Percentiles rank a stretch among this genome's conserved stretches.
These are phyloP conservation scores for Macadamia integrifolia DNA, from an alignment of 164 flowering plant genomes.

Conservation along the genomic window DNA sequence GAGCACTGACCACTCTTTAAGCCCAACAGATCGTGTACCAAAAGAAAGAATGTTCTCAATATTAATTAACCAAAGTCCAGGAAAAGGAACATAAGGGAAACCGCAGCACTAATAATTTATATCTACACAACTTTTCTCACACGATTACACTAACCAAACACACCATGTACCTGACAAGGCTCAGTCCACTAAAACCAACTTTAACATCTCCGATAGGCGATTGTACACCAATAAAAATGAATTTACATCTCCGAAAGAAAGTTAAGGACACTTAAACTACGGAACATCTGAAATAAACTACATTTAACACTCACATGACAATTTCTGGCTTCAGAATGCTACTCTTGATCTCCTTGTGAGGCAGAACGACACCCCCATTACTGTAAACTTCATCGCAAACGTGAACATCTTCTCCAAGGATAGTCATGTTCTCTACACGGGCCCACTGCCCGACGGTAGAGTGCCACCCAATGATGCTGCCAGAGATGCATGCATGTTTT, in stretches of 20 bases:
- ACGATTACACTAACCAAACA: background rate
- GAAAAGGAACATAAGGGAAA: no score
- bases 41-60: no score
- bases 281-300: background rate
- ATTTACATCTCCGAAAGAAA: background rate
- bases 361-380: slow-evolving; percentile 93
- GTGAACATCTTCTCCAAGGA: slow-evolving; percentile 97
- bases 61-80: no score
- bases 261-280: background rate
- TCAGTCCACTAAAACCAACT: background rate
- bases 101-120: background rate
- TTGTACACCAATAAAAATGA: background rate
- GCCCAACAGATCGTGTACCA: no score
- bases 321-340: slow-evolving; percentile 97
- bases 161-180: background rate
- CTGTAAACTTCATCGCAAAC: slow-evolving; percentile 91
- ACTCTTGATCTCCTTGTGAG: slow-evolving; percentile 94
- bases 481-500: slow-evolving; percentile 85
- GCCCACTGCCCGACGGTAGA: slow-evolving; percentile 98
- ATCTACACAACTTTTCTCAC: background rate
- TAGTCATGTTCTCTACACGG: slow-evolving; percentile 96
- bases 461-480: slow-evolving; percentile 98
- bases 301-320: slow-evolving; percentile 57
- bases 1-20: no score
- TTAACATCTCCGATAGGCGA: background rate